Base-by-base conservation (phyloP, 2,329 filamentous ascomycete genomes). In the Alternaria burnsii region DNA sequence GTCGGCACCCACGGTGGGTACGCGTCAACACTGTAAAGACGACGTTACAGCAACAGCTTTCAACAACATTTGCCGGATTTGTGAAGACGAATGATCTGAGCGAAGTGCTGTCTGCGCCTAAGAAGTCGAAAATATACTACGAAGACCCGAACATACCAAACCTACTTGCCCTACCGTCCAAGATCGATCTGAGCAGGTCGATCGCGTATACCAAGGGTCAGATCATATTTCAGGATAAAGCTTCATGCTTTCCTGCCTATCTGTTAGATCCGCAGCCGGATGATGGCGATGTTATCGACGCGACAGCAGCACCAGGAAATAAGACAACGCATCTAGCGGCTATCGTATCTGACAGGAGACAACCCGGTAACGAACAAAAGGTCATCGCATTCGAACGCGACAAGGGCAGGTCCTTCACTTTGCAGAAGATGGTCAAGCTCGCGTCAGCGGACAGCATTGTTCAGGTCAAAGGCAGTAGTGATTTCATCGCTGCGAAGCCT, bases 251-350 rank as follows among this genome's bases (percentile, higher is more conserved):
- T 72, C 95, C 95, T 0, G 95, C 94, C 0, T 95, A 95, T 74
- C 83, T 99, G 3, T 82, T 99, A 0, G 85, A 97, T 52, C 88
- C 91, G 0, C 81, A 81, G 0, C 81, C 87, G 9, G 82, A 86
- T 58, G 87, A 90, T 65, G 92, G 92, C 24, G 88, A 95, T 71
- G 83, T 96, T 9, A 87, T 98, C n/a, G 95, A 99, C 78, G 92
- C 92, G 0, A 98, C 94, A 76, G 92, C 95, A 0, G 95, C 95
- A 0, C 95, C 95, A 1, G 95, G 95, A 6, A 99, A 99, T 78
- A 99, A 99, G 80, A 98, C 95, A 1, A 98, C 94, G 8, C 95
- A 98, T 77, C 81, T 97, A 47, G 93, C 94, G 0, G 91, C 93
- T 2, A 87, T 97, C 5, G 73, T 95, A 2, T 50, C 82, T 76